A percentile compares a stretch with the other conserved stretches of the same genome.
These are phyloP conservation scores for Stellera chamaejasme DNA, from an alignment of 345 rosid genomes.

Conservation along the genomic window DNA sequence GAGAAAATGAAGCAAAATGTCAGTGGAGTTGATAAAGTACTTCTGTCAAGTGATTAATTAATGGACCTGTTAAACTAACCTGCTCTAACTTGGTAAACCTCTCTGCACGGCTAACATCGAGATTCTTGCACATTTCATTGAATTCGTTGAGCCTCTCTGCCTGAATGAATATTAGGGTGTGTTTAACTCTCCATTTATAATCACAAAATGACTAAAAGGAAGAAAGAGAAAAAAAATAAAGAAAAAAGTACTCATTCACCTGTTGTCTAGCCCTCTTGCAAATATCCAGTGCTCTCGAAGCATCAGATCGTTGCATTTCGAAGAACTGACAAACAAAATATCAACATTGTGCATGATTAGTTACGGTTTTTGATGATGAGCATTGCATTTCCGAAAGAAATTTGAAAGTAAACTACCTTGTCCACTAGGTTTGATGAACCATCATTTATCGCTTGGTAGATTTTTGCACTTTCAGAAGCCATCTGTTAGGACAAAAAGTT, in stretches of 20 bases:
- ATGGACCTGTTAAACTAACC: constrained; percentile 26
- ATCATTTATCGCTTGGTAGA: constrained; percentile 83
- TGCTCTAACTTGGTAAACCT: constrained; percentile 83
- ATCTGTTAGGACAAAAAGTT: constrained; percentile 31
- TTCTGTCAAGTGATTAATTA: too few species aligned
- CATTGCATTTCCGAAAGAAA: constrained; percentile 10
- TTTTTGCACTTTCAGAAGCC: constrained; percentile 79
- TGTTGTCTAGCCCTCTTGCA: constrained; percentile 85
- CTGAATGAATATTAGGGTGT: constrained; percentile 28
- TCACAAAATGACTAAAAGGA: not conserved
- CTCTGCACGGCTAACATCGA: constrained; percentile 80
- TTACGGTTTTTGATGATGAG: constrained; percentile 6
- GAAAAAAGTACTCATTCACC: constrained; percentile 31
- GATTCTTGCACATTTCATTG: constrained; percentile 81
- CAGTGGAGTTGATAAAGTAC: too few species aligned
- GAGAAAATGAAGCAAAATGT: constrained; percentile 4
- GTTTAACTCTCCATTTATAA: constrained; percentile 9
- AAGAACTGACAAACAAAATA: constrained; percentile 57
- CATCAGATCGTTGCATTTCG: constrained; percentile 89
- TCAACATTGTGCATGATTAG: constrained; percentile 8
- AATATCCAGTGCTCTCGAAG: constrained; percentile 69
- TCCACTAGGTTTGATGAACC: constrained; percentile 85
- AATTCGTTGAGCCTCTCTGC: constrained; percentile 95
- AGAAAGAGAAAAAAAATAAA: not conserved
- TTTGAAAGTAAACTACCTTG: constrained; percentile 43